A percentile compares a stretch with the other conserved stretches of the same genome.
phyloP scores from a whole-genome alignment of 1,139 yeast species.

The Nakaseomyces glabratus region DNA sequence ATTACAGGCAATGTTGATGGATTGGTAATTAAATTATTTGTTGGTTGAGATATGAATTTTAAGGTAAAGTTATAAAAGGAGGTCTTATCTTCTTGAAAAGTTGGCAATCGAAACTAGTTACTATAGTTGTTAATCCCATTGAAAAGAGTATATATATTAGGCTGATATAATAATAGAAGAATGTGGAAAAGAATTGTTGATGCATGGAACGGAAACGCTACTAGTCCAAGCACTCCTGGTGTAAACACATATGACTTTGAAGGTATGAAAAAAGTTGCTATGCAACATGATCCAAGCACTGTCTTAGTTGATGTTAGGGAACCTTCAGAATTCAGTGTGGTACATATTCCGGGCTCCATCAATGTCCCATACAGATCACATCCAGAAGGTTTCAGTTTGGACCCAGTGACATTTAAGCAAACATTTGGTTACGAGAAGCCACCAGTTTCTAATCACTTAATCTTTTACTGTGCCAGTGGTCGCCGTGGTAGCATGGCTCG shows the following conservation, averaged over 20 bases:
- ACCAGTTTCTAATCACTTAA: slow-evolving; percentile 51
- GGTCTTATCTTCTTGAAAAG: too few species aligned
- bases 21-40: too few species aligned
- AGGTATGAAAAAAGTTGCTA: slow-evolving; percentile 41
- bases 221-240: slow-evolving; percentile 35
- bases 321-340: slow-evolving; percentile 57
- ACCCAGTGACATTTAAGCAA: slow-evolving; percentile 66
- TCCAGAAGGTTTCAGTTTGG: slow-evolving; percentile 81
- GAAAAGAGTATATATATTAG: too few species aligned
- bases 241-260: slow-evolving; percentile 43
- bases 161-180: slow-evolving; percentile 1
- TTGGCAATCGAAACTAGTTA: too few species aligned
- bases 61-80: too few species aligned
- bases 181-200: slow-evolving; percentile 24
- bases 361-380: slow-evolving; percentile 85
- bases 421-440: slow-evolving; percentile 82
- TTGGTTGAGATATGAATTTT: too few species aligned
- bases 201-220: slow-evolving; percentile 27
- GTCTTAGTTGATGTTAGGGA: slow-evolving; percentile 85
- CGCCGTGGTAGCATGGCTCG: slow-evolving; percentile 85
- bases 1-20: too few species aligned
- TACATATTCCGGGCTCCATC: slow-evolving; percentile 71
- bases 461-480: slow-evolving; percentile 90
- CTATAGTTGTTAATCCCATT: too few species aligned
- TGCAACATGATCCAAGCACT: slow-evolving; percentile 35